These are phyloP conservation scores for Inga laurina DNA, from an alignment of 306 rosid species.

Conservation along the genomic window DNA sequence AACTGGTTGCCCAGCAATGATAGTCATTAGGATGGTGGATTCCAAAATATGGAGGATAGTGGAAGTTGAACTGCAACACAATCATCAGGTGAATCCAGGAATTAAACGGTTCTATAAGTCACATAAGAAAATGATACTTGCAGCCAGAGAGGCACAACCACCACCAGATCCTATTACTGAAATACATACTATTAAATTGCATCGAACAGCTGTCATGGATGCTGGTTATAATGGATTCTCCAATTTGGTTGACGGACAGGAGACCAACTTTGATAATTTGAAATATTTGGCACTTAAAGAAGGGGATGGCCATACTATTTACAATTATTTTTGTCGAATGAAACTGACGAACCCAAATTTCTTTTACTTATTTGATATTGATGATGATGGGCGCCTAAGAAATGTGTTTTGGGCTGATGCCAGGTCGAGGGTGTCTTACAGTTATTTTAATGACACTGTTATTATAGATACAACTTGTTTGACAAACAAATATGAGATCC, in stretches of 20 bases:
- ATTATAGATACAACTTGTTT: constrained; percentile 70
- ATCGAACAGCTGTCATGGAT: constrained; percentile 53
- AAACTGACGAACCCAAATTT: constrained; percentile 67
- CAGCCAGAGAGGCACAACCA: constrained; percentile 61
- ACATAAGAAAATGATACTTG: constrained; percentile 72
- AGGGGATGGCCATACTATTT: constrained; percentile 74
- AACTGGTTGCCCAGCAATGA: constrained; percentile 87
- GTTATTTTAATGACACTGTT: constrained; percentile 63
- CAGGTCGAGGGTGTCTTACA: constrained; percentile 61
- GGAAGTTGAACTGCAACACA: constrained; percentile 77
- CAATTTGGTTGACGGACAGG: constrained; percentile 44
- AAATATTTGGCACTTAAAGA: constrained; percentile 71
- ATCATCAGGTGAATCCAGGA: constrained; percentile 73
- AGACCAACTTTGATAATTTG: constrained; percentile 49
- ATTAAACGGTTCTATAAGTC: constrained; percentile 75
- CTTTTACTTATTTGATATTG: constrained; percentile 73
- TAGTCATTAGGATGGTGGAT: constrained; percentile 69
- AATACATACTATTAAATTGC: constrained; percentile 71
- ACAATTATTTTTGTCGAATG: constrained; percentile 80
- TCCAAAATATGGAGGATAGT: constrained; percentile 75
- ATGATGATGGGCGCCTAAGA: constrained; percentile 63
- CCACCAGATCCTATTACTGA: constrained; percentile 63
- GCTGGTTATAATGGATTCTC: constrained; percentile 44
- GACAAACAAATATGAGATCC: constrained; percentile 73
- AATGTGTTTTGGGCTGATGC: constrained; percentile 86